These are phyloP conservation scores for Ettlia oleoabundans DNA, from an alignment of 139 green algal genomes.

Conservation along the genomic window DNA sequence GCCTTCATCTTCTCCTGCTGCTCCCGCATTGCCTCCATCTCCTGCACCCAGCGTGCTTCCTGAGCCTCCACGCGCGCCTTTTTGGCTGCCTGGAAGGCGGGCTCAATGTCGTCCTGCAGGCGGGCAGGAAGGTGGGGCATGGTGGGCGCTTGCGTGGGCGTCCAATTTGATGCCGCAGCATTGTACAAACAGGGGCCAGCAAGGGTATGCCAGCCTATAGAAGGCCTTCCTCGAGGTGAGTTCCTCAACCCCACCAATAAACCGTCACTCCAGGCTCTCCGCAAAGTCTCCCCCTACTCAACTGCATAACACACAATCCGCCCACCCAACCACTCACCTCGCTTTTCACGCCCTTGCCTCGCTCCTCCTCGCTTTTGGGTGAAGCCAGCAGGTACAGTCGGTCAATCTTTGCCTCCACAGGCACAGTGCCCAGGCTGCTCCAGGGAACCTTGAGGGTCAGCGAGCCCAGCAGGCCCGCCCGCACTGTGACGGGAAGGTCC, in stretches of 20 bases:
- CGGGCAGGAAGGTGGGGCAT: neutral
- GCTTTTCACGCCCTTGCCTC: neutral
- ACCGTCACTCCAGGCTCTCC: no score
- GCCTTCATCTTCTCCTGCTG: slow-evolving; percentile 29
- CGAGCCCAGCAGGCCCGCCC: slow-evolving; percentile 87
- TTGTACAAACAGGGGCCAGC: neutral
- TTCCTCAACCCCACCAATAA: no score
- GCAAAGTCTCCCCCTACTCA: no score
- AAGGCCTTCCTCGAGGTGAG: no score
- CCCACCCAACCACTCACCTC: no score
- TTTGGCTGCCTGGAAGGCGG: slow-evolving; percentile 36
- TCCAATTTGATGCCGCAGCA: no score
- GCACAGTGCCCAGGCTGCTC: slow-evolving; percentile 83
- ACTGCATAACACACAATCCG: no score
- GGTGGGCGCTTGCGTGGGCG: no score
- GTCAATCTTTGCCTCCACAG: slow-evolving; percentile 94
- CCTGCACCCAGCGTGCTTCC: slow-evolving; percentile 33
- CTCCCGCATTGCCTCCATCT: slow-evolving; percentile 39
- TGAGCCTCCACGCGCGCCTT: slow-evolving; percentile 28
- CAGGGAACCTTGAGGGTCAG: slow-evolving; percentile 96
- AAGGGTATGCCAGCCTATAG: no score
- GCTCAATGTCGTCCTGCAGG: slow-evolving; percentile 33
- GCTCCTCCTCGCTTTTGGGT: slow-evolving; percentile 56
- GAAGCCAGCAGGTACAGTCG: slow-evolving; percentile 90
- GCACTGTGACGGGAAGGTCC: slow-evolving; percentile 90